Evolutionary conservation across 345 rosid genomes (phyloP).

Genomic region (Anacardium occidentale): DNA sequence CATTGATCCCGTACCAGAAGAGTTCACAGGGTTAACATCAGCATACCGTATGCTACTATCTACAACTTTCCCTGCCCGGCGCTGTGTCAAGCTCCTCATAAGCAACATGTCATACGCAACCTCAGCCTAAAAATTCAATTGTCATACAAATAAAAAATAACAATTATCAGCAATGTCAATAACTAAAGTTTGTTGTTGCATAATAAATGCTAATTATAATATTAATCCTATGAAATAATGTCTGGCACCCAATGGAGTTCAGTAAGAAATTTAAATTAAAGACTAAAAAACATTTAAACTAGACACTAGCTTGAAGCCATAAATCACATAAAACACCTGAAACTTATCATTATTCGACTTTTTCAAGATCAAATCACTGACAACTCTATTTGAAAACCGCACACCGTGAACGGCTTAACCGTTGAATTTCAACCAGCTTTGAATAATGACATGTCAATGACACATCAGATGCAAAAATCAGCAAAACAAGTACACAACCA

Average conservation of each 20-base stretch:
- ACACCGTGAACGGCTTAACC: neutral
- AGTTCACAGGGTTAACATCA: conserved; percentile 67
- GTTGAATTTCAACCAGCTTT: neutral
- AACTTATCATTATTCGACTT: neutral
- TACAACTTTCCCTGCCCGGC: conserved; percentile 82
- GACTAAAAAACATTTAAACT: neutral
- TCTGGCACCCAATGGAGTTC: neutral
- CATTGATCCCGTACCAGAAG: conserved; percentile 50
- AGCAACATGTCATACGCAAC: conserved; percentile 98
- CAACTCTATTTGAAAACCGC: neutral
- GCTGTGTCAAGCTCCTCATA: conserved; percentile 88
- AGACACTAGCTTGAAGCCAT: neutral
- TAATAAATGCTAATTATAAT: conserved; percentile 1
- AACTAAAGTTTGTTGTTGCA: neutral
- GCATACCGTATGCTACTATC: conserved; percentile 78
- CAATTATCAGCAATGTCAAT: neutral
- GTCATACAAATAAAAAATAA: neutral
- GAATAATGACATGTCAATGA: neutral
- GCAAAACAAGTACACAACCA: neutral
- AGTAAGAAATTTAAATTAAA: conserved; percentile 1
- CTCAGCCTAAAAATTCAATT: conserved; percentile 57
- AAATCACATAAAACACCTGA: conserved; percentile 10
- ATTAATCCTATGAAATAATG: neutral
- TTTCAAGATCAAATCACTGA: conserved; percentile 5
- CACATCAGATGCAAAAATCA: neutral